Evolutionary conservation across 2,329 filamentous ascomycete genomes (phyloP), one percentile per base, ranked within the genome.

Genomic region (Penicillium sclerotiorum): DNA sequence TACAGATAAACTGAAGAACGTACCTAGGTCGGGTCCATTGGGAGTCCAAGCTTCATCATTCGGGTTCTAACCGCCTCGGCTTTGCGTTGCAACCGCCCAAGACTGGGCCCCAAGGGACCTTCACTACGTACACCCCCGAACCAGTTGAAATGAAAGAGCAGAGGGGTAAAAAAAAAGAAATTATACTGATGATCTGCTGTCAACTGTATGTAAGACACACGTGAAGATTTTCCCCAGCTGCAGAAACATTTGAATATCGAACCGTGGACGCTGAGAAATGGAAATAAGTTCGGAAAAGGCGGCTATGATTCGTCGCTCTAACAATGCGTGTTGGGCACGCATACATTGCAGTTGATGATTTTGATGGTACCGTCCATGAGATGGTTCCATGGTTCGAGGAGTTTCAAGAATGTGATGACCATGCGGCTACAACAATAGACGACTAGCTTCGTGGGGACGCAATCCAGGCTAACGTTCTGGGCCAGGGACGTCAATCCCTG

Each of bases 291-390:
- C n/a, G 48, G 38, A 46, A 42, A 15, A 18, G 28, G 44, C 45
- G 33, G 15, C 36, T 35, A 27, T 39, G 67, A 70, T 70, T 72
- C 63, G 68, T 57, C 61, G 64, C 65, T 62, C 52, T 62, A 50
- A 55, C 61, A 66, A 43, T 47, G 17, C 52, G 52, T 28, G 65
- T 73, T 73, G 71, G 70, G 71, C 71, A 74, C 65, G 67, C 65
- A 70, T 70, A 62, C 71, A 61, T 71, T 67, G 66, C 38, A n/a
- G 25, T 39, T 33, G 39, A 30, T 52, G 66, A 62, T 35, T 22
- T 20, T 44, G 42, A 21, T 35, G 42, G 18, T 33, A 15, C n/a
- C n/a, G n/a, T n/a, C n/a, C n/a, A n/a, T n/a, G n/a, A n/a, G n/a
- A 8, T 23, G 30, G 48, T 47, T 53, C 53, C 46, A 49, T 56